These are phyloP conservation scores for Glycyrrhiza uralensis DNA, from an alignment of 306 rosid species.

Conservation along the genomic window DNA sequence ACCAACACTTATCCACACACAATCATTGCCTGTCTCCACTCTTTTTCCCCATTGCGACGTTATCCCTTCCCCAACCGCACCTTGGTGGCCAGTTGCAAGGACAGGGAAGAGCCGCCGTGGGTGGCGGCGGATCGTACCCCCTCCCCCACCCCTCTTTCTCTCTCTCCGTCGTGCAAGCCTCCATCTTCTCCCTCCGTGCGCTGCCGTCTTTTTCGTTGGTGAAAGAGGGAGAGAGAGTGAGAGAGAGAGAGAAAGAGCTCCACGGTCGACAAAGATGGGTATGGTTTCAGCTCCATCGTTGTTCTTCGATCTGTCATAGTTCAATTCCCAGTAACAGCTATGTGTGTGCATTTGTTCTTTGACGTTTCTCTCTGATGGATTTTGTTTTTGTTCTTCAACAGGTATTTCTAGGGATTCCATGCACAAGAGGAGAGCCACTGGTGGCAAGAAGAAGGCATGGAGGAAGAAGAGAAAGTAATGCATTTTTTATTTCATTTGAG, in stretches of 20 bases:
- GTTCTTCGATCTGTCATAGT: not conserved
- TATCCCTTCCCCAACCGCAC: no score
- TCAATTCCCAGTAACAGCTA: not conserved
- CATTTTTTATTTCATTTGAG: not conserved
- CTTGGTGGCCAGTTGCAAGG: no score
- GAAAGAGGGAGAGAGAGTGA: not conserved
- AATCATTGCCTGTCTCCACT: no score
- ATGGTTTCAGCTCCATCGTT: not conserved
- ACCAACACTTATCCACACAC: no score
- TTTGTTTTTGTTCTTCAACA: not conserved
- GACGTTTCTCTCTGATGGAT: not conserved
- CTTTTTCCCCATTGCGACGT: no score
- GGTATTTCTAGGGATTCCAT: slow-evolving; percentile 39
- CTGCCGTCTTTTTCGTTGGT: no score
- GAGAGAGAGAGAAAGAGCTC: not conserved
- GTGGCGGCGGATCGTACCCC: no score
- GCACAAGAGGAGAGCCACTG: slow-evolving; percentile 41
- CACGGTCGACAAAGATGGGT: slow-evolving; percentile 1
- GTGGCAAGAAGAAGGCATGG: slow-evolving; percentile 37
- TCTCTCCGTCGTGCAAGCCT: no score
- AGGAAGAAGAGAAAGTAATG: slow-evolving; percentile 39
- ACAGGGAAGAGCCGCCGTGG: no score
- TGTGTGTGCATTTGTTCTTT: not conserved
- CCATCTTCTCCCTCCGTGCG: no score
- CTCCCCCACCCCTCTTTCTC: no score